Conservation (phyloP, 345 rosid species). For the Gossypium raimondii region DNA sequence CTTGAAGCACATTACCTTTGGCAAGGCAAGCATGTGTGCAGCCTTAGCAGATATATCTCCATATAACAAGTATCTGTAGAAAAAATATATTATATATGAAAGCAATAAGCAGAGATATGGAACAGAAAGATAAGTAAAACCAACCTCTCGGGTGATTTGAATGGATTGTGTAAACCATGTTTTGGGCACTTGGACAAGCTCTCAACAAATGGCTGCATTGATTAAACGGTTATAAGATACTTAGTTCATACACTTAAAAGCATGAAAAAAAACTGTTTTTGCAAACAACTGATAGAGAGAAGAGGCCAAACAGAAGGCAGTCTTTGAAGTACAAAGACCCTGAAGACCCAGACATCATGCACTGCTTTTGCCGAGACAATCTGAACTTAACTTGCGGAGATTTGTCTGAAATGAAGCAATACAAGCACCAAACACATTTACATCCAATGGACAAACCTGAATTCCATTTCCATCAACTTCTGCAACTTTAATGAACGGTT, state of each 20-base stretch:
- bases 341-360: not conserved
- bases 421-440: not conserved
- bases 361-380: not conserved
- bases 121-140: constrained; percentile 12
- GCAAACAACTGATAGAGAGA: not conserved
- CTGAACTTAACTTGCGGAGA: not conserved
- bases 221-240: constrained; percentile 20
- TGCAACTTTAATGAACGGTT: constrained; percentile 78
- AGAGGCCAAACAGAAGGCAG: not conserved
- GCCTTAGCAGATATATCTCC: constrained; percentile 88
- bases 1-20: constrained; percentile 49
- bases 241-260: constrained; percentile 2
- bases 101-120: not conserved
- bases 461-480: constrained; percentile 71
- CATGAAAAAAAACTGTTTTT: not conserved
- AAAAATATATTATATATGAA: not conserved
- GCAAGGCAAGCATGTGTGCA: constrained; percentile 79
- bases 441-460: constrained; percentile 40
- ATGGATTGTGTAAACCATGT: constrained; percentile 97
- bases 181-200: constrained; percentile 92
- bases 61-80: constrained; percentile 73
- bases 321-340: not conserved
- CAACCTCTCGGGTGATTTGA: constrained; percentile 93
- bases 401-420: not conserved
- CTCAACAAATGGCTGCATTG: constrained; percentile 79